Percentiles rank a stretch among this genome's conserved stretches.
Conservation (phyloP, 2,329 filamentous ascomycete genomes). For the Setomelanomma holmii region DNA sequence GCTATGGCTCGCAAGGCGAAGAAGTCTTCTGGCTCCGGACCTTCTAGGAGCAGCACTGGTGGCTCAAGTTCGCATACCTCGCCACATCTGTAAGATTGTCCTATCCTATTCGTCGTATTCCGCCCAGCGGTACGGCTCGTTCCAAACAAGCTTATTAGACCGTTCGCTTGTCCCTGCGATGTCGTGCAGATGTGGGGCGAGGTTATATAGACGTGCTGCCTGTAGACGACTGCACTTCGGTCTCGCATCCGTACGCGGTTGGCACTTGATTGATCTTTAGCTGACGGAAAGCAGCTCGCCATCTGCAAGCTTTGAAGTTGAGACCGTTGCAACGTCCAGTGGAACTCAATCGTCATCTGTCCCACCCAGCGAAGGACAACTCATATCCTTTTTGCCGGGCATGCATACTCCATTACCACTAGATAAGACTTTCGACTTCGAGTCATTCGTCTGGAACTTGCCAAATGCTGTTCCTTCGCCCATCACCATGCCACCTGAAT, state of each 20-base stretch:
- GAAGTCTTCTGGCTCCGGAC: constrained; percentile 45
- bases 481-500: constrained; percentile 42
- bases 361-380: constrained; percentile 20
- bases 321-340: constrained; percentile 17
- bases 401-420: constrained; percentile 18
- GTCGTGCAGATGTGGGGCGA: neutral
- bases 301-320: constrained; percentile 25
- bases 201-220: neutral
- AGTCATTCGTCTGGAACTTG: constrained; percentile 42
- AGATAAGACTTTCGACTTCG: constrained; percentile 27
- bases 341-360: constrained; percentile 19
- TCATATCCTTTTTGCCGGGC: constrained; percentile 27
- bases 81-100: constrained; percentile 36
- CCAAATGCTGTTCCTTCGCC: constrained; percentile 32
- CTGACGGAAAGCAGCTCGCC: constrained; percentile 25
- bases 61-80: constrained; percentile 37
- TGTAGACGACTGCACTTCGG: neutral
- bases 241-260: no score
- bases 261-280: neutral
- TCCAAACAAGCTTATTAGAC: constrained; percentile 1
- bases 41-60: constrained; percentile 19
- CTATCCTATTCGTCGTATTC: neutral
- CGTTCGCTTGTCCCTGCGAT: neutral
- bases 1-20: constrained; percentile 69
- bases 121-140: neutral